A percentile compares a stretch with the other conserved stretches of the same genome.
Evolutionary conservation across 1,284 basidiomycete genomes (phyloP).

Genomic region (Melampsora abietis-canadensis): DNA sequence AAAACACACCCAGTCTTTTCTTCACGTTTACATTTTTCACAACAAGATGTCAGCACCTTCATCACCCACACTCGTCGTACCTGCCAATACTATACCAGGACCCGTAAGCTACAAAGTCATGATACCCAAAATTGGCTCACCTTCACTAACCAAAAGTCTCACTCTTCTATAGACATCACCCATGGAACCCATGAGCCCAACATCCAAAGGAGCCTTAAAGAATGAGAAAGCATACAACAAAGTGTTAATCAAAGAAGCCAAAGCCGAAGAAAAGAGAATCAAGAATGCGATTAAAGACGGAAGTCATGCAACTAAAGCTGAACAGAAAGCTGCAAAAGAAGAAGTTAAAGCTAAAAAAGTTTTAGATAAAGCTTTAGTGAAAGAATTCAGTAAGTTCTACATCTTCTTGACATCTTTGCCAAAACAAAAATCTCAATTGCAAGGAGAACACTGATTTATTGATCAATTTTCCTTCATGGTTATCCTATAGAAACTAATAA

Average conservation of each 20-base stretch:
- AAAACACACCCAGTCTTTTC: too few species aligned
- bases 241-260: neutral
- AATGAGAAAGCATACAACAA: neutral
- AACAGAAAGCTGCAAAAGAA: constrained; percentile 6
- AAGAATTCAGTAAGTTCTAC: neutral
- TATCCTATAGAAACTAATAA: neutral
- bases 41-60: too few species aligned
- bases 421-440: too few species aligned
- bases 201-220: neutral
- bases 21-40: too few species aligned
- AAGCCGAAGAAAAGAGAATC: neutral
- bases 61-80: too few species aligned
- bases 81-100: too few species aligned
- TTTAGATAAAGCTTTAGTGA: neutral
- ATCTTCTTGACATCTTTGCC: neutral
- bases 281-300: neutral
- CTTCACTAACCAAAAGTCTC: too few species aligned
- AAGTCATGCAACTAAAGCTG: neutral
- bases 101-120: too few species aligned
- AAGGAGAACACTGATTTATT: too few species aligned
- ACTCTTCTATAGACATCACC: too few species aligned
- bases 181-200: neutral
- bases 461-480: neutral
- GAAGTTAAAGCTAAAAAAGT: neutral
- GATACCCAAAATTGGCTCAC: too few species aligned